Evolutionary conservation across 2,329 filamentous ascomycete genomes (phyloP).

Genomic region (Chaetomium olivaceum): DNA sequence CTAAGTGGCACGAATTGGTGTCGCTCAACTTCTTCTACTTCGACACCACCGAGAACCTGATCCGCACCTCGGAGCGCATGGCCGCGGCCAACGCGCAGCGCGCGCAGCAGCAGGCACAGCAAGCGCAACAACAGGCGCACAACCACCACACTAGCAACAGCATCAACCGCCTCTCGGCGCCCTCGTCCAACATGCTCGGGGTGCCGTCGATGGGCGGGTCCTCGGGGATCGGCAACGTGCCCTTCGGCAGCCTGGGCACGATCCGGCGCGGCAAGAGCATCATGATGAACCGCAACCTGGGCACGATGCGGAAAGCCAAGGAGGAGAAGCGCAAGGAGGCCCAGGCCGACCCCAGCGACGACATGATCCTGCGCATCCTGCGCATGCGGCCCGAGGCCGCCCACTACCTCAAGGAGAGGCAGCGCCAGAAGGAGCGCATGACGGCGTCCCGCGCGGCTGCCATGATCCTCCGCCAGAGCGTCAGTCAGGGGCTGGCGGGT

Average conservation of each 20-base stretch:
- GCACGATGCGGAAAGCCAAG: constrained; percentile 94
- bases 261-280: constrained; percentile 73
- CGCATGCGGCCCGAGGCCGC: constrained; percentile 92
- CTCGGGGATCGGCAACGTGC: constrained; percentile 47
- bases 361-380: constrained; percentile 94
- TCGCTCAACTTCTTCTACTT: constrained; percentile 99
- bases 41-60: constrained; percentile 84
- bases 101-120: constrained; percentile 67
- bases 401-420: constrained; percentile 83
- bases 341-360: constrained; percentile 93
- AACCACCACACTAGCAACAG: constrained; percentile 52
- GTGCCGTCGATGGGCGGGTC: constrained; percentile 48
- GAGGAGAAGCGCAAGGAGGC: constrained; percentile 94
- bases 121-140: constrained; percentile 50
- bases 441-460: constrained; percentile 88
- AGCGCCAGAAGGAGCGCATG: constrained; percentile 89
- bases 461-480: constrained; percentile 90
- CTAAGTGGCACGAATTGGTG: constrained; percentile 97
- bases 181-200: constrained; percentile 38
- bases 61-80: constrained; percentile 96
- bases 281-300: constrained; percentile 90
- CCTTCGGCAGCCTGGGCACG: constrained; percentile 67
- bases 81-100: constrained; percentile 80
- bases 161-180: neutral
- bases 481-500: constrained; percentile 58